Conservation (phyloP, 1,139 yeast genomes). For the Yamadazyma aaseri region DNA sequence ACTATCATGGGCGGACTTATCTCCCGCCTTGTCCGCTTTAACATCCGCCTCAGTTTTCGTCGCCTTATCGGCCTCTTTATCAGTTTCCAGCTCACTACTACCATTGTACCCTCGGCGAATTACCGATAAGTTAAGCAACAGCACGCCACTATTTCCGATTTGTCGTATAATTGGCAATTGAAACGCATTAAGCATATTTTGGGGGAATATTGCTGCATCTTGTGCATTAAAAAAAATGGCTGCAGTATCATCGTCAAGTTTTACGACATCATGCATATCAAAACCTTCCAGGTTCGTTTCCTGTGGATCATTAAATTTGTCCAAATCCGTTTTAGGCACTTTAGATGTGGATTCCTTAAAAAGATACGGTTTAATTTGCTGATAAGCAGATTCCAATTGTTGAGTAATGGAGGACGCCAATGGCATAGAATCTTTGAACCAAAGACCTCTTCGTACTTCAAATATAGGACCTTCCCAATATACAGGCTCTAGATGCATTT, state of each 20-base stretch:
- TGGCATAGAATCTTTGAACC: conserved; percentile 76
- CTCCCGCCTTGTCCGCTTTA: too few species aligned
- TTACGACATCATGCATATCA: conserved; percentile 31
- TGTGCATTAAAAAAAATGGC: conserved; percentile 33
- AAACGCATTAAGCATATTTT: conserved; percentile 29
- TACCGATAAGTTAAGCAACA: conserved; percentile 34
- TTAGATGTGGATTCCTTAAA: conserved; percentile 14
- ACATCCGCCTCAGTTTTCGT: background rate
- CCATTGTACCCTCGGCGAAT: conserved; percentile 39
- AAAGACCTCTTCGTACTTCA: conserved; percentile 79
- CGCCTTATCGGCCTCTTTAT: conserved; percentile 15
- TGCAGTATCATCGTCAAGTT: conserved; percentile 28
- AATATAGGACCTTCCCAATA: conserved; percentile 91
- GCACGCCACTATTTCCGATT: conserved; percentile 32
- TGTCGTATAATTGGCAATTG: conserved; percentile 41
- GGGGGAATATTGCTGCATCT: conserved; percentile 41
- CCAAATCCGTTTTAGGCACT: conserved; percentile 11
- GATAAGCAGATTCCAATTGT: conserved; percentile 59
- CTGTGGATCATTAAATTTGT: conserved; percentile 14
- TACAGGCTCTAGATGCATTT: conserved; percentile 59
- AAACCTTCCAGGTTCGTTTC: conserved; percentile 10
- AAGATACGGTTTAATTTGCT: conserved; percentile 29
- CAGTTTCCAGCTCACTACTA: conserved; percentile 32
- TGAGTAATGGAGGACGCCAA: conserved; percentile 49
- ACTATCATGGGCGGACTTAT: conserved; percentile 14